A percentile compares a stretch with the other conserved stretches of the same genome.
Conservation (phyloP, 208 protist genomes). For the Sergeia podlipaevii region DNA sequence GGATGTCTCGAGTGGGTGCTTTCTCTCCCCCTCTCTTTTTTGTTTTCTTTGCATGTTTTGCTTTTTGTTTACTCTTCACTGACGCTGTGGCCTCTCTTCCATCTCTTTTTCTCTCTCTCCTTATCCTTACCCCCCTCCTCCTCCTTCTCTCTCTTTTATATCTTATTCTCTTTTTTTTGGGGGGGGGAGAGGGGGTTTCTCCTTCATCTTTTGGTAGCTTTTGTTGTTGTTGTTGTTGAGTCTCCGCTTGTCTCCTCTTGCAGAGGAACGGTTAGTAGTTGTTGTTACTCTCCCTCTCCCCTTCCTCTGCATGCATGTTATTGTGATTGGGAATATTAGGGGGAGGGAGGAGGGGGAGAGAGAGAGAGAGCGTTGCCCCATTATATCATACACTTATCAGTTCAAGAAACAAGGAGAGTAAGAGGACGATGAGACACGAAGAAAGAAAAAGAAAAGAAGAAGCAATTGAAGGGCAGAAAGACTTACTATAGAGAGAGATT, state of each 20-base stretch:
- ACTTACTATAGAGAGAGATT: too few relatives aligned
- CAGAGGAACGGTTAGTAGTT: too few relatives aligned
- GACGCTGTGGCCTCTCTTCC: background rate
- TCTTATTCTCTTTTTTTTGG: slow-evolving; percentile 2
- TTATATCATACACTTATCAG: too few relatives aligned
- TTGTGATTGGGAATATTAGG: too few relatives aligned
- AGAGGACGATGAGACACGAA: too few relatives aligned
- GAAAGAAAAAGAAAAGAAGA: too few relatives aligned
- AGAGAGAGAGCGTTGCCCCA: too few relatives aligned
- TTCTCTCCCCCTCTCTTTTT: background rate
- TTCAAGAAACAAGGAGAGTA: slow-evolving; percentile 1
- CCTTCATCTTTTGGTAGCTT: slow-evolving; percentile 1
- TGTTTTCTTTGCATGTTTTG: background rate
- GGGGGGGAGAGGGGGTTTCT: too few relatives aligned
- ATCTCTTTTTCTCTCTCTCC: background rate
- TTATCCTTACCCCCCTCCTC: background rate
- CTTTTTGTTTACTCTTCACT: background rate
- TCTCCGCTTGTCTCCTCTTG: background rate
- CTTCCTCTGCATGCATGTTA: too few relatives aligned
- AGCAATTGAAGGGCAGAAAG: too few relatives aligned
- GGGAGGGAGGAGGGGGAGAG: too few relatives aligned
- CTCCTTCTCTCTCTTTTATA: background rate
- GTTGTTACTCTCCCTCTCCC: too few relatives aligned
- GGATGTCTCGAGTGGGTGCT: background rate
- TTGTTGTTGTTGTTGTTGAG: background rate